Conservation (phyloP, 768 basidiomycete genomes). For the Mrakia blollopis region DNA sequence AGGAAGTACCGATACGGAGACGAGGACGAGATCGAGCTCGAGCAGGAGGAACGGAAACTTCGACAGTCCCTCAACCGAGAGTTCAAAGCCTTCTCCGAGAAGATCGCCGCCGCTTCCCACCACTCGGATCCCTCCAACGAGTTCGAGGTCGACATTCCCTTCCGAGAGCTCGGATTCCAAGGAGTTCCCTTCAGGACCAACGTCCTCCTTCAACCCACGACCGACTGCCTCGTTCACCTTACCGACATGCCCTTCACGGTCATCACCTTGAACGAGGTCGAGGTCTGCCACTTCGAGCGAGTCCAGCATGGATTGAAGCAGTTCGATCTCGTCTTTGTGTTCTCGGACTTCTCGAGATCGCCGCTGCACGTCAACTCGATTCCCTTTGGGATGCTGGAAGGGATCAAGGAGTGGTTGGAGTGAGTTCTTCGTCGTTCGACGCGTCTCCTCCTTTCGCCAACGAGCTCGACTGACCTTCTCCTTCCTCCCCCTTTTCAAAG, state of each 20-base stretch:
- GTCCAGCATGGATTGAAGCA: conserved; percentile 94
- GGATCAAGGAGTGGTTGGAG: conserved; percentile 98
- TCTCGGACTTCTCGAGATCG: conserved; percentile 88
- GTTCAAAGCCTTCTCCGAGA: conserved; percentile 88
- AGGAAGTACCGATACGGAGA: conserved; percentile 94
- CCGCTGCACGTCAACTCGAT: conserved; percentile 97
- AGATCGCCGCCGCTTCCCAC: conserved; percentile 80
- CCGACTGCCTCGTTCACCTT: conserved; percentile 91
- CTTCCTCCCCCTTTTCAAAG: conserved; percentile 47
- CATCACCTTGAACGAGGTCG: conserved; percentile 87
- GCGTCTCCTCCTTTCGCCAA: neutral
- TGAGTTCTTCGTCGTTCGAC: conserved; percentile 55
- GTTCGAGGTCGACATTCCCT: conserved; percentile 90
- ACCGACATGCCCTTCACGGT: conserved; percentile 95
- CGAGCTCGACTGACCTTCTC: conserved; percentile 13
- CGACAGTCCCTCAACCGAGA: conserved; percentile 86
- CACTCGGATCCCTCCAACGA: conserved; percentile 60
- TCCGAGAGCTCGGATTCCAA: conserved; percentile 92
- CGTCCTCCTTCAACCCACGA: conserved; percentile 89
- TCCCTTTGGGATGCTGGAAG: conserved; percentile 80
- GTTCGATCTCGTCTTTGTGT: conserved; percentile 94
- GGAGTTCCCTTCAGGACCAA: conserved; percentile 95
- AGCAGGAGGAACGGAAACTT: conserved; percentile 90
- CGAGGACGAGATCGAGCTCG: conserved; percentile 98
- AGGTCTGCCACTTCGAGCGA: conserved; percentile 92